A percentile compares a stretch with the other conserved stretches of the same genome.
phyloP scores from a whole-genome alignment of 2,329 filamentous ascomycete genomes.

The Fusarium nisikadoi region DNA sequence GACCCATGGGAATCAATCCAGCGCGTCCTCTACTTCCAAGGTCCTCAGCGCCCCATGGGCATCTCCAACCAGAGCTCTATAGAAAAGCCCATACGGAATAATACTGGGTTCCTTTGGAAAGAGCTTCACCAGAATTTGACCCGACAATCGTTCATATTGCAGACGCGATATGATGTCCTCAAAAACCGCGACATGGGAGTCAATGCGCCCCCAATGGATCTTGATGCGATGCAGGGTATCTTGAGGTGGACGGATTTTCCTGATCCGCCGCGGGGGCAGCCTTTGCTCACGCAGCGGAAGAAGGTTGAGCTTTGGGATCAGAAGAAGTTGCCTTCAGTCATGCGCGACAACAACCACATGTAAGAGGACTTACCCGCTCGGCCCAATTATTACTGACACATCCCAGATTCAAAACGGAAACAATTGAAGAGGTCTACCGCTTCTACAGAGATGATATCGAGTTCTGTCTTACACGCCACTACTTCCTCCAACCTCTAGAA shows the following conservation, averaged over 20 bases:
- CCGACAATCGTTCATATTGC: constrained; percentile 67
- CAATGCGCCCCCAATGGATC: constrained; percentile 47
- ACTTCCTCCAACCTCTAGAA: constrained; percentile 52
- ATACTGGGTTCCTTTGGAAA: constrained; percentile 58
- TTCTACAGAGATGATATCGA: constrained; percentile 67
- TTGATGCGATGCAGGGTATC: constrained; percentile 58
- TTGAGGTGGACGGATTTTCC: constrained; percentile 70
- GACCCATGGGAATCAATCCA: constrained; percentile 60
- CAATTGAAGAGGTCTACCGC: constrained; percentile 63
- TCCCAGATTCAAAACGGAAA: constrained; percentile 61
- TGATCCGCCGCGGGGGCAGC: constrained; percentile 62
- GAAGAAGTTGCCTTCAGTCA: constrained; percentile 57
- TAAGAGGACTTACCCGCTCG: constrained; percentile 41
- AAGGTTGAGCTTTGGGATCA: constrained; percentile 67
- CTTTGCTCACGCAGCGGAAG: constrained; percentile 62
- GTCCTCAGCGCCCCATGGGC: constrained; percentile 57
- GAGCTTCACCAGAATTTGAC: constrained; percentile 65
- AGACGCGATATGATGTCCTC: constrained; percentile 64
- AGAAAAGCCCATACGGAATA: constrained; percentile 53
- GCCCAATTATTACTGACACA: not conserved
- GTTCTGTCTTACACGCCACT: constrained; percentile 62
- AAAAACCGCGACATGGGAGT: constrained; percentile 60
- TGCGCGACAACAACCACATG: constrained; percentile 65
- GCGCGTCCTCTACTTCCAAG: constrained; percentile 65
- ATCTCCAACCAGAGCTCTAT: constrained; percentile 56